Evolutionary conservation across 495 filamentous ascomycete genomes (phyloP).

Genomic region (Xylaria telfairii): DNA sequence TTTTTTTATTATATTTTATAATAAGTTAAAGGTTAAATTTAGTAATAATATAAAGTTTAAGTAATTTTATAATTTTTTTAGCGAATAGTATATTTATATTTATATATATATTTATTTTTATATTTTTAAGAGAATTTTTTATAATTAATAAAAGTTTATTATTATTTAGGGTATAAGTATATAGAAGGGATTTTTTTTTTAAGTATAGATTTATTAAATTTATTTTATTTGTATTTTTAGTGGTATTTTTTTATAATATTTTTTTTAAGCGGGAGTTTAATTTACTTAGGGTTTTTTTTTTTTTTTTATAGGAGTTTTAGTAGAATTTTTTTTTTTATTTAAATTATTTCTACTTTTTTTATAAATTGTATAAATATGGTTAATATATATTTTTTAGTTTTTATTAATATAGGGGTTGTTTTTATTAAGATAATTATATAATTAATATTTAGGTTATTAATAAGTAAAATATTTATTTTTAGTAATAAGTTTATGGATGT

Average conservation of each 20-base stretch:
- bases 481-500: neutral
- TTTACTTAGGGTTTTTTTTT: neutral
- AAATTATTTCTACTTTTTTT: neutral
- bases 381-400: neutral
- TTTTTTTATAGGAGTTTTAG: neutral
- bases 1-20: neutral
- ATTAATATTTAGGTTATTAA: neutral
- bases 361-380: neutral
- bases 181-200: neutral
- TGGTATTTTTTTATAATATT: neutral
- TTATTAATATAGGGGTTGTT: neutral
- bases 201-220: neutral
- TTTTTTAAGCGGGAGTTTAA: neutral
- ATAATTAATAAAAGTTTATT: constrained; percentile 7
- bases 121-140: neutral
- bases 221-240: no score
- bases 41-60: neutral
- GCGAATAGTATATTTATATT: neutral
- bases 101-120: neutral
- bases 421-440: neutral
- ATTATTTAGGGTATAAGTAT: neutral
- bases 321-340: neutral
- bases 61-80: neutral
- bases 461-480: neutral
- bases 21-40: neutral